Base-by-base conservation (phyloP, 768 basidiomycete species). In the Collybia sordida region DNA sequence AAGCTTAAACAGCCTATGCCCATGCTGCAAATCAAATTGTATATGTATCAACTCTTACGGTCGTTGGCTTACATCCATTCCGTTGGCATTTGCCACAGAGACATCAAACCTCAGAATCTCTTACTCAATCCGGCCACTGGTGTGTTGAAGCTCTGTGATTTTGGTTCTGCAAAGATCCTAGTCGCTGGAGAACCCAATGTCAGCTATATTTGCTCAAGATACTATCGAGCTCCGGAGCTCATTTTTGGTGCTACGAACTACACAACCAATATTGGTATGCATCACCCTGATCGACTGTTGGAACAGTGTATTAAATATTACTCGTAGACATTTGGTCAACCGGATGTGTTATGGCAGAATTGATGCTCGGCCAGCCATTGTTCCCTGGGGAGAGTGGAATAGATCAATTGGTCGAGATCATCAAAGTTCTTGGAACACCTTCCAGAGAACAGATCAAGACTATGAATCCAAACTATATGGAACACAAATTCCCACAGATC, bases 391-490 rank as follows among this genome's bases (percentile, higher is more conserved):
- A 99, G 75, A 92, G 90, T 64, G 95, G 96, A 19, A 99, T 99
- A 63, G 97, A 99, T 72, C 97, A 99, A 74, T 69, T 99, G 62
- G 97, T 99, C 50, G 97, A 99, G 74, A 99, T 99, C 61, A 99
- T 99, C 86, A 99, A 99, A 71, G 94, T 99, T 38, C 83, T 99
- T 47, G 97, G 97, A 14, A 99, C 97, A 18, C 97, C 97, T 2
- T 95, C 97, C 51, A 79, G 96, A 59, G 97, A 98, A 66, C 97
- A 99, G 71, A 99, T 99, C 82, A 98, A 99, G 86, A 98, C 97
- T 59, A 99, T 99, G 97, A 99, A 99, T 72, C 97, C 97, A 48
- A 99, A 99, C 75, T 99, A 99, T 73, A 98, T 98, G 97, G 97
- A 99, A 67, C 97, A 99, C 83, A 98, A 98, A 72, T 99, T 99